These are phyloP conservation scores for Trichocladium antarcticum DNA, from an alignment of 495 filamentous ascomycete genomes.

Conservation along the genomic window DNA sequence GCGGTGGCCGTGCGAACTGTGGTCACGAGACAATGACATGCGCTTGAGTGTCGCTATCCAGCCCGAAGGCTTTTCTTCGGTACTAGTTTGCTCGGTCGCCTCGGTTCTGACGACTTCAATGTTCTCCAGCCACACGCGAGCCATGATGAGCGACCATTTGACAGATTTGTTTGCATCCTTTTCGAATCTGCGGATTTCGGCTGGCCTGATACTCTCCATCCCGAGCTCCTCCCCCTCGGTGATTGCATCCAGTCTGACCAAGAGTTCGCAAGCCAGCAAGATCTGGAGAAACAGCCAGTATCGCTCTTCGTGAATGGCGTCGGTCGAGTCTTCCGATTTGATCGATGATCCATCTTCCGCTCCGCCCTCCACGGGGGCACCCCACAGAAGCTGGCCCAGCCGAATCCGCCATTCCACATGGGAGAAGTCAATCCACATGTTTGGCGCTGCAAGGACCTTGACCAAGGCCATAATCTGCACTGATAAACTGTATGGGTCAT, in stretches of 20 bases:
- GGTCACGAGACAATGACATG: slow-evolving; percentile 34
- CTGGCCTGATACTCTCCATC: slow-evolving; percentile 38
- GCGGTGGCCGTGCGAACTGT: slow-evolving; percentile 23
- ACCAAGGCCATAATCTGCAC: slow-evolving; percentile 50
- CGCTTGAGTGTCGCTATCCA: slow-evolving; percentile 46
- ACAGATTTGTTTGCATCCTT: slow-evolving; percentile 54
- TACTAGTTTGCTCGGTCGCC: slow-evolving; percentile 21
- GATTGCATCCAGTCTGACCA: slow-evolving; percentile 63
- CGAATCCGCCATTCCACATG: slow-evolving; percentile 69
- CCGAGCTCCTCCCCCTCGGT: slow-evolving; percentile 47
- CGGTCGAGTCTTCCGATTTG: slow-evolving; percentile 29
- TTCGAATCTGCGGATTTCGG: slow-evolving; percentile 54
- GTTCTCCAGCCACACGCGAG: slow-evolving; percentile 65
- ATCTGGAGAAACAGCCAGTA: slow-evolving; percentile 77
- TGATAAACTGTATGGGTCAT: slow-evolving; percentile 47
- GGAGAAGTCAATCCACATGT: slow-evolving; percentile 69
- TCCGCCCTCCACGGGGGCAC: slow-evolving; percentile 43
- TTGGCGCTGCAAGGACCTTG: slow-evolving; percentile 42
- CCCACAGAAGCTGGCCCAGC: slow-evolving; percentile 75
- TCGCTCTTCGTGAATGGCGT: slow-evolving; percentile 42
- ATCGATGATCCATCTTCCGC: slow-evolving; percentile 36
- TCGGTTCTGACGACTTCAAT: slow-evolving; percentile 44
- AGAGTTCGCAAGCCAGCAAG: slow-evolving; percentile 62
- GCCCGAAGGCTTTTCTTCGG: slow-evolving; percentile 28
- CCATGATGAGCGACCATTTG: slow-evolving; percentile 70